Evolutionary conservation across 1,284 basidiomycete species (phyloP), one percentile per base, ranked within the genome.

Genomic region (Cutaneotrichosporon cutaneum): DNA sequence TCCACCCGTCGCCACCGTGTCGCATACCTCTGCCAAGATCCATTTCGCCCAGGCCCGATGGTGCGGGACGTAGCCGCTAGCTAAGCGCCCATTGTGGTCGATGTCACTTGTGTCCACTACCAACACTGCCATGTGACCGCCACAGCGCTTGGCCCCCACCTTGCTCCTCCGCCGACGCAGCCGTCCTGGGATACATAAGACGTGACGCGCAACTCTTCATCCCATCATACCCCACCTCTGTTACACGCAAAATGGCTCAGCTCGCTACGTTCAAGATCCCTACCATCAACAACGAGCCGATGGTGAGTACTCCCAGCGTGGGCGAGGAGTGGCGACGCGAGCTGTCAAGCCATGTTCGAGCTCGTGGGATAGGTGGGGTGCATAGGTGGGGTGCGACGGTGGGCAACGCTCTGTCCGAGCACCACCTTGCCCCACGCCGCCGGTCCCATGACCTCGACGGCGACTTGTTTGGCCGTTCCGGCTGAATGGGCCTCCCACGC

Each of bases 271-370:
- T 94, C 86, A 89, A 88, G 75, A 84, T 90, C 60, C 92, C 92
- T 44, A 83, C 80, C 36, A 84, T 92, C 75, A 84, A 89, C 62
- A 97, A 97, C 88, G 94, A 96, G 81, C 89, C 90, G 56, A 90
- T 95, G 90, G 91, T 92, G 71, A 73, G 84, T 77, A 36, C 11
- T 24, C 2, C 30, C 9, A 9, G 5, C 9, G 30, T 4, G 30
- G 9, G 30, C 5, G 30, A 30, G 5, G 30, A n/a, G n/a, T n/a
- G n/a, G n/a, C n/a, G n/a, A n/a, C n/a, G n/a, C n/a, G n/a, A n/a
- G n/a, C n/a, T n/a, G 13, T 4, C 11, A 9, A 14, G 9, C 35
- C 1, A 3, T 16, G 6, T 18, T 16, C 21, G 6, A 47, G 21
- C 45, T n/a, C 16, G 39, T 16, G 13, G 16, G 39, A 16, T 16